A percentile compares a stretch with the other conserved stretches of the same genome.
These are phyloP conservation scores for Fusarium sp. DNA, from an alignment of 2,329 filamentous ascomycete genomes.

Conservation along the genomic window DNA sequence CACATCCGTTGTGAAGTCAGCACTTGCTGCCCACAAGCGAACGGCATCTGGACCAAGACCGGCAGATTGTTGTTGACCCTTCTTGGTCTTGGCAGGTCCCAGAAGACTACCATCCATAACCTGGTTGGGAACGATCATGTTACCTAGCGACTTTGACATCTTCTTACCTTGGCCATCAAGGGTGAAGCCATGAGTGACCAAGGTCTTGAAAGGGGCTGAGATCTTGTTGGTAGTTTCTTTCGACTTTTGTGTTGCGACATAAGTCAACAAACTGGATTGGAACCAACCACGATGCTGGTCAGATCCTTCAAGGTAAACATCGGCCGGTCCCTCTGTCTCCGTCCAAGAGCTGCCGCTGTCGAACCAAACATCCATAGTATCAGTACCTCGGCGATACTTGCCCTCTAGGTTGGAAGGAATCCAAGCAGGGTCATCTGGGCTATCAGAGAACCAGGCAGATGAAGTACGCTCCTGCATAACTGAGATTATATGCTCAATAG, in stretches of 20 bases:
- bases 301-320: slow-evolving; percentile 92
- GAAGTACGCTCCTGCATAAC: slow-evolving; percentile 81
- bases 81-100: slow-evolving; percentile 72
- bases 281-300: slow-evolving; percentile 99
- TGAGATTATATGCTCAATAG: slow-evolving; percentile 85
- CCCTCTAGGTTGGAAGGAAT: slow-evolving; percentile 72
- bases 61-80: slow-evolving; percentile 62
- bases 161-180: slow-evolving; percentile 92
- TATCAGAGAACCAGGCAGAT: slow-evolving; percentile 96
- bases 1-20: slow-evolving; percentile 91
- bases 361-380: slow-evolving; percentile 99
- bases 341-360: slow-evolving; percentile 97
- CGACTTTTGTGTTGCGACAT: slow-evolving; percentile 72
- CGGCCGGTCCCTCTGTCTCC: slow-evolving; percentile 68
- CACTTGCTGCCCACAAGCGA: slow-evolving; percentile 89
- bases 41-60: slow-evolving; percentile 87
- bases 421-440: slow-evolving; percentile 80
- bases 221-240: slow-evolving; percentile 46
- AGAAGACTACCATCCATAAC: slow-evolving; percentile 88
- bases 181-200: slow-evolving; percentile 97
- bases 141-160: slow-evolving; percentile 98
- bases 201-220: slow-evolving; percentile 79
- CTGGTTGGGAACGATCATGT: slow-evolving; percentile 81
- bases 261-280: slow-evolving; percentile 92
- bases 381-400: slow-evolving; percentile 78